Percentiles rank a stretch among this genome's conserved stretches.
phyloP scores from a whole-genome alignment of 2,329 filamentous ascomycete genomes.

The Ophiosphaerella herpotricha region DNA sequence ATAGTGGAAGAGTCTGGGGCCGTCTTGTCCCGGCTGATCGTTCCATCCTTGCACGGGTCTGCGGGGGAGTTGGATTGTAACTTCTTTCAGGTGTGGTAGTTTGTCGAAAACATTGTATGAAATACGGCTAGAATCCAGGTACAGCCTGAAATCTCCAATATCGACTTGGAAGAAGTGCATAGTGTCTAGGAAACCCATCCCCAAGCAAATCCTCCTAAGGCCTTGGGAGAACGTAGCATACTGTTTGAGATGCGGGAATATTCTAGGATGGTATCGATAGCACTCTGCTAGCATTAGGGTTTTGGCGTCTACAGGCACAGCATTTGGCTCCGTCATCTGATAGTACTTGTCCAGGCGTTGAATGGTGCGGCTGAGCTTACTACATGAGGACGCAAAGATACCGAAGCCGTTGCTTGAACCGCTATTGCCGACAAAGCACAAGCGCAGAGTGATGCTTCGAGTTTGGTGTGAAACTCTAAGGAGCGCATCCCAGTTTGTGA shows the following conservation, averaged over 20 bases:
- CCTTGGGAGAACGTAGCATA: constrained; percentile 32
- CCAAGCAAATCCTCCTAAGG: constrained; percentile 27
- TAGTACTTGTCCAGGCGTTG: constrained; percentile 16
- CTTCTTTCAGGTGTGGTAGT: constrained; percentile 26
- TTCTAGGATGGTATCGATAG: constrained; percentile 23
- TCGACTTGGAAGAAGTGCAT: constrained; percentile 38
- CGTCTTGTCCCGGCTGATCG: constrained; percentile 1
- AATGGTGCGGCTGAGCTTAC: constrained; percentile 7
- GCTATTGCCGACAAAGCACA: constrained; percentile 25
- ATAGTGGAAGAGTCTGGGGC: constrained; percentile 24
- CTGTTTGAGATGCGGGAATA: constrained; percentile 26
- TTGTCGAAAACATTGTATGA: constrained; percentile 26
- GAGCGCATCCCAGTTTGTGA: constrained; percentile 21
- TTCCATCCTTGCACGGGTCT: constrained; percentile 1
- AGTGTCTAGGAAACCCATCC: constrained; percentile 20
- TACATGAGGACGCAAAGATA: background rate
- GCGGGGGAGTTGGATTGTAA: constrained; percentile 23
- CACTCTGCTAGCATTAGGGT: constrained; percentile 5
- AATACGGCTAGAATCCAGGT: background rate
- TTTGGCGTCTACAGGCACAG: constrained; percentile 8
- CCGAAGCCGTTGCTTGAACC: constrained; percentile 8
- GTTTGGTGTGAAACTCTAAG: constrained; percentile 30
- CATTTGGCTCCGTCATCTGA: constrained; percentile 16
- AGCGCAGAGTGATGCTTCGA: constrained; percentile 21
- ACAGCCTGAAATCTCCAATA: constrained; percentile 12